Conservation (phyloP, 371 early-diverging fungal species). For the Choanephora cucurbitarum region DNA sequence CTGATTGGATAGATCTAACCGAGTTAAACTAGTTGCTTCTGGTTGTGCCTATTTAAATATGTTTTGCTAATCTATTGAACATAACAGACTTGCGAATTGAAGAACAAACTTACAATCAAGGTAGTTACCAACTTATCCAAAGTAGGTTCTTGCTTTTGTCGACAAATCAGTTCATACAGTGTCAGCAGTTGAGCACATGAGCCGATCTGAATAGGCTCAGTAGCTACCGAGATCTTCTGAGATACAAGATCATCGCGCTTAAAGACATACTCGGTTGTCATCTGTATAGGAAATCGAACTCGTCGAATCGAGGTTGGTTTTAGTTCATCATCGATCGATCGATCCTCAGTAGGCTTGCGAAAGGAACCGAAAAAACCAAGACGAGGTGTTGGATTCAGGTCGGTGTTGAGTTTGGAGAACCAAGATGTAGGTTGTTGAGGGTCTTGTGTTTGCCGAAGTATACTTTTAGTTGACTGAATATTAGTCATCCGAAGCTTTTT, state of each 20-base stretch:
- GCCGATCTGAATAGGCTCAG: slow-evolving; percentile 19
- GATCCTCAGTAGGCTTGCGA: background rate
- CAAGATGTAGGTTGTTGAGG: slow-evolving; percentile 3
- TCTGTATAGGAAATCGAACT: slow-evolving; percentile 54
- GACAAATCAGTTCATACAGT: slow-evolving; percentile 51
- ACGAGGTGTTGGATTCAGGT: background rate
- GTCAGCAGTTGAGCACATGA: slow-evolving; percentile 30
- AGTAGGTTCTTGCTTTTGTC: slow-evolving; percentile 56
- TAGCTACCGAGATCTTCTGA: background rate
- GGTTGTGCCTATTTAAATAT: slow-evolving; percentile 24
- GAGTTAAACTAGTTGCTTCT: slow-evolving; percentile 33
- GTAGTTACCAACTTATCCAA: slow-evolving; percentile 49
- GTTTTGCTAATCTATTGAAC: too few relatives aligned
- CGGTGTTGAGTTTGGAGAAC: slow-evolving; percentile 12
- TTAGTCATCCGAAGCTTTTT: too few relatives aligned
- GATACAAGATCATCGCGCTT: slow-evolving; percentile 12
- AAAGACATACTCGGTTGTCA: slow-evolving; percentile 55
- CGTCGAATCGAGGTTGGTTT: slow-evolving; percentile 43
- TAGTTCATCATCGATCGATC: slow-evolving; percentile 17
- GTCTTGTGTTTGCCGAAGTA: too few relatives aligned
- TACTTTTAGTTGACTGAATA: too few relatives aligned
- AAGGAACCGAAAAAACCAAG: background rate
- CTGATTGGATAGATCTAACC: slow-evolving; percentile 53
- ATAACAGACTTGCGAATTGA: background rate
- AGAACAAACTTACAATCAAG: slow-evolving; percentile 36